phyloP scores from a whole-genome alignment of 345 rosid genomes.

The Rhizophora apiculata region DNA sequence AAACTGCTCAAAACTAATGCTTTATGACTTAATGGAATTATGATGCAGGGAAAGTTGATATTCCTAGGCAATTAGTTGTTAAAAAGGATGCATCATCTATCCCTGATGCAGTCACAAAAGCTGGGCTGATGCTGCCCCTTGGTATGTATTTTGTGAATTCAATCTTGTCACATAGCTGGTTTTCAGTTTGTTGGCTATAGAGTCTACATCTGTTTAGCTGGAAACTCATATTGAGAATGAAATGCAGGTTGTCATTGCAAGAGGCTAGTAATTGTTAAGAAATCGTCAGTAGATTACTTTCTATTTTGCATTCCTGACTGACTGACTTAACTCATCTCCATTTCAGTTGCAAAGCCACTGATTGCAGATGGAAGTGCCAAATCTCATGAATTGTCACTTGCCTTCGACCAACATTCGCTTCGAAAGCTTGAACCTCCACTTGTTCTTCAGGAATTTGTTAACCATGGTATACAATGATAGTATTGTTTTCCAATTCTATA shows the following conservation, averaged over 20 bases:
- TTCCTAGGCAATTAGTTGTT: constrained; percentile 60
- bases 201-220: constrained; percentile 6
- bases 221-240: constrained; percentile 1
- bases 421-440: constrained; percentile 76
- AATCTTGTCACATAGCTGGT: background rate
- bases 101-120: constrained; percentile 53
- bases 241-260: background rate
- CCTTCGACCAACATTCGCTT: constrained; percentile 60
- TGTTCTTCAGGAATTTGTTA: constrained; percentile 85
- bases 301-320: background rate
- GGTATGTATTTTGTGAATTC: constrained; percentile 37
- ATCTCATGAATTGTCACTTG: constrained; percentile 74
- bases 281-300: background rate
- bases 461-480: constrained; percentile 54
- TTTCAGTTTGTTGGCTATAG: background rate
- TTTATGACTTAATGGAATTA: constrained; percentile 4
- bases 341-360: constrained; percentile 77
- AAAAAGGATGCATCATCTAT: constrained; percentile 63
- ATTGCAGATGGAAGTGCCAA: constrained; percentile 77
- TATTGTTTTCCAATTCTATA: background rate
- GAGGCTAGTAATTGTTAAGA: constrained; percentile 1
- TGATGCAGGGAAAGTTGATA: constrained; percentile 57
- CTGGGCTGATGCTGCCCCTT: constrained; percentile 59
- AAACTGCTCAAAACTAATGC: constrained; percentile 7
- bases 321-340: background rate